phyloP scores from a whole-genome alignment of 495 filamentous ascomycete species.

The Lentithecium fluviatile region DNA sequence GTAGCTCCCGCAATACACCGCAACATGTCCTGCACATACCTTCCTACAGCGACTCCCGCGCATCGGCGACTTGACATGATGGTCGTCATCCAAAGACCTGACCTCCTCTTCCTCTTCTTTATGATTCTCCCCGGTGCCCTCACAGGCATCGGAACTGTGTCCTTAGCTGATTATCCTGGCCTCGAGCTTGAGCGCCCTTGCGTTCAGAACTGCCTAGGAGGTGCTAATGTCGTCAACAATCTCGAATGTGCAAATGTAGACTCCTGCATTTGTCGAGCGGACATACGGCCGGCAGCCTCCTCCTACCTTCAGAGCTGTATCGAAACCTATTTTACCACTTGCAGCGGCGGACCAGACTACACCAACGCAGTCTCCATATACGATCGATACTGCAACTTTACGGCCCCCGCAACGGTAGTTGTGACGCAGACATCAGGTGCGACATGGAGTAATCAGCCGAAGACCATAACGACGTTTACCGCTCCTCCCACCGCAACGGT shows the following conservation, averaged over 20 bases:
- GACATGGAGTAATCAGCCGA: neutral
- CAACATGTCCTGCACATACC: no score
- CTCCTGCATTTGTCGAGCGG: neutral
- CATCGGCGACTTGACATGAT: no score
- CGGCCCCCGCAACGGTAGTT: neutral
- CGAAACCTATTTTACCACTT: neutral
- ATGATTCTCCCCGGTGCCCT: no score
- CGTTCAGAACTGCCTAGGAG: no score
- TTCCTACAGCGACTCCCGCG: no score
- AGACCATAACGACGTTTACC: neutral
- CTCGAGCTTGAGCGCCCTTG: no score
- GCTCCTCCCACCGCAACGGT: neutral
- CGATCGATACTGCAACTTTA: neutral
- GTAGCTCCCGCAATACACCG: no score
- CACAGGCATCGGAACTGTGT: no score
- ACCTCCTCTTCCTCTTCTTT: no score
- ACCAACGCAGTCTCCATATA: neutral
- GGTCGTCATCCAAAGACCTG: no score
- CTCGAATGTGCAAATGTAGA: neutral
- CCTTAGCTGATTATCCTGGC: no score
- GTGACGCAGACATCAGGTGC: neutral
- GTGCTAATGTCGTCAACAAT: no score
- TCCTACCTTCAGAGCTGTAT: neutral
- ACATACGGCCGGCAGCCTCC: neutral
- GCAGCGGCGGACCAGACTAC: neutral